Conservation (phyloP, 208 protist species). For the Crithidia fasciculata region DNA sequence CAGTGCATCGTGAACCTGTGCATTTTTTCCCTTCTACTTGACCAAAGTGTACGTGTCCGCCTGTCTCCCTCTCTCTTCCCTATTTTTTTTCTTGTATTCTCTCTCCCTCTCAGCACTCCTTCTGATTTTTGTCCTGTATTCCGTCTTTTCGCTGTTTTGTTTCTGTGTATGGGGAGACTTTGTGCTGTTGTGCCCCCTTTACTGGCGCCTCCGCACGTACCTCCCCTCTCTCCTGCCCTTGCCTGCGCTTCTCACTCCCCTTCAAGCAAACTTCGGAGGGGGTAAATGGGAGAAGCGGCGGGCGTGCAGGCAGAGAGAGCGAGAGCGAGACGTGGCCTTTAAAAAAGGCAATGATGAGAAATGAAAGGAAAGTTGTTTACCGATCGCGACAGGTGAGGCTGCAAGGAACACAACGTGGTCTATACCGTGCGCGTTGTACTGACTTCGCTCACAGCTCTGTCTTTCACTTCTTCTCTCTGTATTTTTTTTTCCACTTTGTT, state of each 20-base stretch:
- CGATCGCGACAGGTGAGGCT: too few species aligned
- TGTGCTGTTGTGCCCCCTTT: background rate
- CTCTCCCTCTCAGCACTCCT: too few species aligned
- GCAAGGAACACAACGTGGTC: background rate
- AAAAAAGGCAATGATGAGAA: too few species aligned
- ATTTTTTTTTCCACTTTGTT: background rate
- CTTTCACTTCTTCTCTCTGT: constrained; percentile 7
- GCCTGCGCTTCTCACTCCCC: background rate
- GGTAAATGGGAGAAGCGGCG: background rate
- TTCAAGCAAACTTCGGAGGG: background rate
- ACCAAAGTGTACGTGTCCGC: background rate
- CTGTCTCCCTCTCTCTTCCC: background rate
- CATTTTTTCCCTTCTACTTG: constrained; percentile 5
- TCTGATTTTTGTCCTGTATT: constrained; percentile 12
- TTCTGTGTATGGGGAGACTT: constrained; percentile 3
- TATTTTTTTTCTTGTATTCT: constrained; percentile 6
- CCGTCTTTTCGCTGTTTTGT: constrained; percentile 19
- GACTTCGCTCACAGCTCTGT: background rate
- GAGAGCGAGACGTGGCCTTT: too few species aligned
- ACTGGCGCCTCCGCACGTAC: background rate
- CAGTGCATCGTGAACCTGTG: background rate
- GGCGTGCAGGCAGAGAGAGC: background rate
- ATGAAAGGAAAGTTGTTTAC: background rate
- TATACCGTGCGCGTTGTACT: constrained; percentile 4
- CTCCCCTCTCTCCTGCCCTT: background rate